A percentile compares a stretch with the other conserved stretches of the same genome.
Evolutionary conservation across 305 asterid genomes (phyloP).

Genomic region (Plantago lanceolata): DNA sequence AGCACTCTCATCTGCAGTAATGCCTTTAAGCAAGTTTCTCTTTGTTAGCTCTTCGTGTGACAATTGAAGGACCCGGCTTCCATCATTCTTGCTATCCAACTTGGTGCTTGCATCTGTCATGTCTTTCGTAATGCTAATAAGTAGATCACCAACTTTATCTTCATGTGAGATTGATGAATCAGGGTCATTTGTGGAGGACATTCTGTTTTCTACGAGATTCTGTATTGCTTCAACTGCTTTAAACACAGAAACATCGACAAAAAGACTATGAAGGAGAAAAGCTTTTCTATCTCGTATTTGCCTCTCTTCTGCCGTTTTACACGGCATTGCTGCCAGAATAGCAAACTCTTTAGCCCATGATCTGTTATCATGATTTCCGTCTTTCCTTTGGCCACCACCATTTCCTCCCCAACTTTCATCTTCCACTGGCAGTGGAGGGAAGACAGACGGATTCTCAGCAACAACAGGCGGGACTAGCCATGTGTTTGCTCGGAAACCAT

Average conservation of each 20-base stretch:
- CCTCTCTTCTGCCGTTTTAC: slow-evolving; percentile 83
- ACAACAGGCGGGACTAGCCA: slow-evolving; percentile 78
- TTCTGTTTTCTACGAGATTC: slow-evolving; percentile 37
- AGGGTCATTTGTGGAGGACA: slow-evolving; percentile 24
- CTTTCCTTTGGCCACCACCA: slow-evolving; percentile 86
- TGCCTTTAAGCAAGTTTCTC: slow-evolving; percentile 81
- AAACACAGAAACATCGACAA: slow-evolving; percentile 71
- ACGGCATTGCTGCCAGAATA: slow-evolving; percentile 78
- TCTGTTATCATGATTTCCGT: slow-evolving; percentile 52
- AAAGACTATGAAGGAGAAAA: slow-evolving; percentile 75
- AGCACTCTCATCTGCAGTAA: slow-evolving; percentile 89
- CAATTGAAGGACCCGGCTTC: slow-evolving; percentile 62
- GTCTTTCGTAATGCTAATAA: slow-evolving; percentile 52
- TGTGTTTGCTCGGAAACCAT: slow-evolving; percentile 84
- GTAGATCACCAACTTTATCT: slow-evolving; percentile 68
- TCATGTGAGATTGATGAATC: slow-evolving; percentile 35
- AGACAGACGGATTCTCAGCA: slow-evolving; percentile 57
- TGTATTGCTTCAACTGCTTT: slow-evolving; percentile 65
- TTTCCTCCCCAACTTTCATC: slow-evolving; percentile 90
- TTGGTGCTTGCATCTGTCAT: slow-evolving; percentile 64
- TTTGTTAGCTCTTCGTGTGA: slow-evolving; percentile 59
- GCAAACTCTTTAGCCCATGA: slow-evolving; percentile 76
- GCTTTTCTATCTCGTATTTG: slow-evolving; percentile 81
- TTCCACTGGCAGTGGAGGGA: slow-evolving; percentile 72
- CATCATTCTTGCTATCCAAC: slow-evolving; percentile 68